A percentile compares a stretch with the other conserved stretches of the same genome.
phyloP scores from a whole-genome alignment of 176 grass and related monocot genomes.

The Tillandsia fasciculata region DNA sequence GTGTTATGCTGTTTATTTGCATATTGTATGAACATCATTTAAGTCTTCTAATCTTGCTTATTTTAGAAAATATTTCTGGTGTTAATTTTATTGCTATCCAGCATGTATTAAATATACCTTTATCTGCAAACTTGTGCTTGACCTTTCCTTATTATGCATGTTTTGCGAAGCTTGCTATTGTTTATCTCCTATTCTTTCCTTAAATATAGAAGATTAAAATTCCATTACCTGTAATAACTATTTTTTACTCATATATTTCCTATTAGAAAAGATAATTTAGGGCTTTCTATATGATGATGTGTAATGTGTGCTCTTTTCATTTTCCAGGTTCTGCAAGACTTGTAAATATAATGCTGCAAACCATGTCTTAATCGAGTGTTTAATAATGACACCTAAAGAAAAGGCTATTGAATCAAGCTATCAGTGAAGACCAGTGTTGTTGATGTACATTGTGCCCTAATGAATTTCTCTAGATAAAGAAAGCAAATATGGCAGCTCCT shows the following conservation, averaged over 20 bases:
- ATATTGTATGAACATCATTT: too few relatives aligned
- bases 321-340: background rate
- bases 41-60: too few relatives aligned
- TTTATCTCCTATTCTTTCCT: too few relatives aligned
- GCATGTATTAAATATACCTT: too few relatives aligned
- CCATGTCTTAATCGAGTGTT: background rate
- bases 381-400: conserved; percentile 4
- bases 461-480: conserved; percentile 47
- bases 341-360: background rate
- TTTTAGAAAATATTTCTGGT: too few relatives aligned
- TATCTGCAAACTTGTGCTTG: too few relatives aligned
- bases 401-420: conserved; percentile 9
- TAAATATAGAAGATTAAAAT: too few relatives aligned
- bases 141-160: too few relatives aligned
- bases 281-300: background rate
- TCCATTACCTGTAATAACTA: background rate
- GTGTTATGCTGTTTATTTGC: too few relatives aligned
- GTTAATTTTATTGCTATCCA: too few relatives aligned
- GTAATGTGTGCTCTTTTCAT: background rate
- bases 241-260: background rate
- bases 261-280: background rate
- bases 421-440: background rate
- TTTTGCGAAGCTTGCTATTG: too few relatives aligned
- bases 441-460: conserved; percentile 1
- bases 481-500: conserved; percentile 16